Evolutionary conservation across 164 flowering plant species (phyloP).

Genomic region (Vitis rupestris): DNA sequence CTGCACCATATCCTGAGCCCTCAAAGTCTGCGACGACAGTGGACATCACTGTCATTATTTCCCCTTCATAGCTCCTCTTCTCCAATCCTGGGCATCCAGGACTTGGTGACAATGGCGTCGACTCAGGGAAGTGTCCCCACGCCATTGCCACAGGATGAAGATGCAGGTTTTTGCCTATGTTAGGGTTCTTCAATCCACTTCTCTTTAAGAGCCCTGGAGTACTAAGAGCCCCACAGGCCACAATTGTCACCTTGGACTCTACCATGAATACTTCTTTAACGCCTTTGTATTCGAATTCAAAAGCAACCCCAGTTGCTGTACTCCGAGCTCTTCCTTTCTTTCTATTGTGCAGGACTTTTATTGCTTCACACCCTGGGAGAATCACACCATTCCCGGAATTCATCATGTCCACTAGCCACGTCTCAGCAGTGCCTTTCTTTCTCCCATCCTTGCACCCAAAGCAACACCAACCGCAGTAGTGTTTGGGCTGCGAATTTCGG

Average conservation of each 20-base stretch:
- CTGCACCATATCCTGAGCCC: slow-evolving; percentile 52
- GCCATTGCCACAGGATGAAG: slow-evolving; percentile 80
- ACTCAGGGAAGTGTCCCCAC: slow-evolving; percentile 75
- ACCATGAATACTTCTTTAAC: slow-evolving; percentile 32
- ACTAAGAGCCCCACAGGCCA: slow-evolving; percentile 65
- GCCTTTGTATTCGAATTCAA: slow-evolving; percentile 29
- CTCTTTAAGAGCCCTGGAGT: slow-evolving; percentile 56
- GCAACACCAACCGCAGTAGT: slow-evolving; percentile 85
- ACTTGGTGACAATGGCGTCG: background rate
- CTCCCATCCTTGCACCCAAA: slow-evolving; percentile 82
- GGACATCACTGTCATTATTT: slow-evolving; percentile 86
- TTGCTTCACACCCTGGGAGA: slow-evolving; percentile 56
- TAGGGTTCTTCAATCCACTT: slow-evolving; percentile 65
- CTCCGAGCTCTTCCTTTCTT: slow-evolving; percentile 20
- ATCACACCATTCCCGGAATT: slow-evolving; percentile 66
- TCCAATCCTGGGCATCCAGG: slow-evolving; percentile 30
- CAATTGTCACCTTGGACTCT: slow-evolving; percentile 58
- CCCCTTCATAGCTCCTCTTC: slow-evolving; percentile 78
- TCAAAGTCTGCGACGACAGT: slow-evolving; percentile 38
- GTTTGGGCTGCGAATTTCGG: slow-evolving; percentile 58
- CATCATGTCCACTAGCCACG: slow-evolving; percentile 78
- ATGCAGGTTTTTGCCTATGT: slow-evolving; percentile 67
- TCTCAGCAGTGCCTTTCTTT: slow-evolving; percentile 68
- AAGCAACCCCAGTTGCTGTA: slow-evolving; percentile 53
- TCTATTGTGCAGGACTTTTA: slow-evolving; percentile 32